Percentiles rank a stretch among this genome's conserved stretches.
Evolutionary conservation across 1,284 basidiomycete genomes (phyloP).

Genomic region (Macrocystidia cucumis): DNA sequence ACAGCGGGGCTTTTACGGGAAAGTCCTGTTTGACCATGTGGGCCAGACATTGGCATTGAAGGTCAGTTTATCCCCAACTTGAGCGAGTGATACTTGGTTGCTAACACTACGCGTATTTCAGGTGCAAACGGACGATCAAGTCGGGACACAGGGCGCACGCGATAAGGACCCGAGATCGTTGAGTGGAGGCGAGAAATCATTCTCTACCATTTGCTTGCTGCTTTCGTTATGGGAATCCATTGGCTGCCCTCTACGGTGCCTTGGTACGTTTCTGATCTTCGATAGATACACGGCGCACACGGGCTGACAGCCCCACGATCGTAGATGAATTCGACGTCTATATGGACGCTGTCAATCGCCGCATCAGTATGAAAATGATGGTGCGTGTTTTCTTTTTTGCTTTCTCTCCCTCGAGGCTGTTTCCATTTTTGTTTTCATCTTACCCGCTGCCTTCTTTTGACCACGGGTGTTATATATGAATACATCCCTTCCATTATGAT

Average conservation of each 20-base stretch:
- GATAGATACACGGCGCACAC: too few species aligned
- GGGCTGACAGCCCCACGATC: slow-evolving; percentile 3
- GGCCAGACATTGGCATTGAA: slow-evolving; percentile 61
- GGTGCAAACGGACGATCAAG: slow-evolving; percentile 78
- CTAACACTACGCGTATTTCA: slow-evolving; percentile 13
- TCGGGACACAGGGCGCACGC: slow-evolving; percentile 45
- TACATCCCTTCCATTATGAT: too few species aligned
- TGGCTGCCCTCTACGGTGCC: slow-evolving; percentile 88
- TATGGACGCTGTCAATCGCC: slow-evolving; percentile 92
- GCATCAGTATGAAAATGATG: slow-evolving; percentile 90
- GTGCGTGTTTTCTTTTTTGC: slow-evolving; percentile 31
- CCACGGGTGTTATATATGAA: too few species aligned
- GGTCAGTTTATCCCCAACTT: slow-evolving; percentile 27
- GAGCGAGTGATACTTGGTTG: too few species aligned
- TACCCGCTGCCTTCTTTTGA: too few species aligned
- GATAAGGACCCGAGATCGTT: slow-evolving; percentile 81
- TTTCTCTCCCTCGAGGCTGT: not conserved
- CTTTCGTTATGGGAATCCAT: slow-evolving; percentile 94
- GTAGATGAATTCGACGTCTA: slow-evolving; percentile 91
- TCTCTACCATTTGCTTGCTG: slow-evolving; percentile 91
- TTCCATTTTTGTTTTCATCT: slow-evolving; percentile 2
- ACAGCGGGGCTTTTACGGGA: slow-evolving; percentile 82
- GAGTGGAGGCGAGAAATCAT: slow-evolving; percentile 94
- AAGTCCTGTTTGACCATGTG: slow-evolving; percentile 80
- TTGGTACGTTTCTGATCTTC: slow-evolving; percentile 49